phyloP scores from a whole-genome alignment of 306 rosid genomes.

The Trifolium pratense region DNA sequence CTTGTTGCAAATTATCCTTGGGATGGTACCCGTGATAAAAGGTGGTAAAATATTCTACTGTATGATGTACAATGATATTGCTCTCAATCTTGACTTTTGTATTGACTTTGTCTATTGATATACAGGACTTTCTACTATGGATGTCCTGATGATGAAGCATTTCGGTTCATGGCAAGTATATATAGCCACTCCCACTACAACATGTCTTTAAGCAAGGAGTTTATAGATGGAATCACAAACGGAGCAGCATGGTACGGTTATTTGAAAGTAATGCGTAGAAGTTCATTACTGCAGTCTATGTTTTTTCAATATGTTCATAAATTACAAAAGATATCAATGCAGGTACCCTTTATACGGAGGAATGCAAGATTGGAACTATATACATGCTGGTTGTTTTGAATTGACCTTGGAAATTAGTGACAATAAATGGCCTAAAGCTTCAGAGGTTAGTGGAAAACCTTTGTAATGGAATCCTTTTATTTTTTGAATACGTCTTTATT shows the following conservation, averaged over 20 bases:
- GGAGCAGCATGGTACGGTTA: conserved; percentile 86
- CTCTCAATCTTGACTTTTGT: conserved; percentile 13
- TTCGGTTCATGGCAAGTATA: conserved; percentile 78
- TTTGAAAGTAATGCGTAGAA: conserved; percentile 39
- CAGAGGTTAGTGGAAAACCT: conserved; percentile 73
- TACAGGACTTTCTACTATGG: conserved; percentile 76
- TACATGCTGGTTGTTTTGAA: conserved; percentile 86
- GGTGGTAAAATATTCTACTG: conserved; percentile 50
- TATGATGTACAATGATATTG: conserved; percentile 11
- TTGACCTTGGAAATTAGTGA: conserved; percentile 90
- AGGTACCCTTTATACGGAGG: conserved; percentile 98
- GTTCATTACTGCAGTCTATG: conserved; percentile 21
- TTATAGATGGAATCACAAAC: conserved; percentile 78
- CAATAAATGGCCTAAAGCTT: conserved; percentile 88
- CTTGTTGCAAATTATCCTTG: conserved; percentile 99
- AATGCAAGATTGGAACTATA: conserved; percentile 99
- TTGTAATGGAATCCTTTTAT: no score
- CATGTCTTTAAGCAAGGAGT: conserved; percentile 88
- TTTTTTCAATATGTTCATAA: conserved; percentile 34
- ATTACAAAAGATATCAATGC: conserved; percentile 47
- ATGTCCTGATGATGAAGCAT: conserved; percentile 89
- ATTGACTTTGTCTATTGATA: conserved; percentile 39
- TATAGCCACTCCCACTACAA: conserved; percentile 89
- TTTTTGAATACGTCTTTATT: no score
- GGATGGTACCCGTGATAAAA: conserved; percentile 86